These are phyloP conservation scores for Phytophthora brassicae DNA, from an alignment of 352 stramenopile genomes.

Conservation along the genomic window DNA sequence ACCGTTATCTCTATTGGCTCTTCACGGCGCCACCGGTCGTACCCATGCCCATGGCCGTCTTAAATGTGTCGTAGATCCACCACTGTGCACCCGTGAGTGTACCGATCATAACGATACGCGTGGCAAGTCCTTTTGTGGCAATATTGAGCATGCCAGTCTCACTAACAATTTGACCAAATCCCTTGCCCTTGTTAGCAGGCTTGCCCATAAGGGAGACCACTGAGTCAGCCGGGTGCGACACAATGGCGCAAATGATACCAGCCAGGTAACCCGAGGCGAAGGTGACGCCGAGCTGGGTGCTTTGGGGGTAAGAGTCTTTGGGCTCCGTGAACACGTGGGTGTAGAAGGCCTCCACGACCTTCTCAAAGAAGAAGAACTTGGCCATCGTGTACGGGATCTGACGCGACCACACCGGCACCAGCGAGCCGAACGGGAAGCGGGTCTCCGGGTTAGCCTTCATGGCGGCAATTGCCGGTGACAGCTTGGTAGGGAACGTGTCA, in stretches of 20 bases:
- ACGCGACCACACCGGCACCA: slow-evolving; percentile 89
- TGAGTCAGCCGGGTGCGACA: slow-evolving; percentile 99
- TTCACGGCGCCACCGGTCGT: slow-evolving; percentile 79
- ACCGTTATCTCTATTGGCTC: slow-evolving; percentile 47
- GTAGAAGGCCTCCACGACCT: slow-evolving; percentile 88
- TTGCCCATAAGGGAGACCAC: slow-evolving; percentile 97
- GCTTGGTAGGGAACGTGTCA: slow-evolving; percentile 88
- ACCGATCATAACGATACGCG: slow-evolving; percentile 96
- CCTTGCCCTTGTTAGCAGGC: slow-evolving; percentile 89
- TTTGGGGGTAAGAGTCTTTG: slow-evolving; percentile 91
- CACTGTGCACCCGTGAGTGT: slow-evolving; percentile 96
- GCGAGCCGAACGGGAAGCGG: slow-evolving; percentile 91
- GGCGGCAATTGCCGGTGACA: slow-evolving; percentile 79
- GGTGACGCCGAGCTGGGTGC: slow-evolving; percentile 96
- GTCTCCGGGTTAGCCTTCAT: slow-evolving; percentile 90
- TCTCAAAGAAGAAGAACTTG: slow-evolving; percentile 99
- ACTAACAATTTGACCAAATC: slow-evolving; percentile 85
- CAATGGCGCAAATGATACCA: slow-evolving; percentile 98
- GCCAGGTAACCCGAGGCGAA: slow-evolving; percentile 98
- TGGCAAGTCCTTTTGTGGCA: slow-evolving; percentile 88
- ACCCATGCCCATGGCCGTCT: slow-evolving; percentile 92
- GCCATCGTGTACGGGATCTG: slow-evolving; percentile 99
- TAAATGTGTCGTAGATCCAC: slow-evolving; percentile 97
- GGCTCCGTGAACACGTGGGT: slow-evolving; percentile 90
- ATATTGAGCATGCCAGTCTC: slow-evolving; percentile 79